Base-by-base conservation (phyloP, 2,329 filamentous ascomycete genomes). In the Trichoderma cornu-damae region DNA sequence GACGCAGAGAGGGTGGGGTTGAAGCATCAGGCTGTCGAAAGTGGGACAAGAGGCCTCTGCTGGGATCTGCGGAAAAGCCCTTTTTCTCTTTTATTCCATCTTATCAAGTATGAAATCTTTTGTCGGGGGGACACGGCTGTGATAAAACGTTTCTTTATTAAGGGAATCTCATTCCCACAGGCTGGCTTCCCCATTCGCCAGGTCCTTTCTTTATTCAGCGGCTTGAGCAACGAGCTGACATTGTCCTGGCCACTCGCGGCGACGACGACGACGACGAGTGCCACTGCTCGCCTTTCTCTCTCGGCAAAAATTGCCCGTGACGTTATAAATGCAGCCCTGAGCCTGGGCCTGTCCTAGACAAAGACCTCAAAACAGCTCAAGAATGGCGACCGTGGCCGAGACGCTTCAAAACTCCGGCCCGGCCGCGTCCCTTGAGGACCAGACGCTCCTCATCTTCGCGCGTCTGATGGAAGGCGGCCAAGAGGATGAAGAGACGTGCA, bases 401-500 rank as follows among this genome's bases (percentile, higher is more conserved):
- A 67, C 67, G 24, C 59, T 68, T 12, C 68, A 68, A 63, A 61
- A 60, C 48, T 64, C 68, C 35, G 63, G 62, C 34, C 66, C 68
- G 42, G 65, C 69, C 35, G 68, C 67, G 35, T 72, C 71, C 65
- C 48, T 82, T 73, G 73, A 81, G 64, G 86, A 89, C 67, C 77
- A 87, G 66, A 87, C 88, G 57, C 82, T 87, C 66, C 82, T 96
- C 58, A 85, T 93, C 64, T 84, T 96, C 63, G 92, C 92, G 22
- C 88, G 89, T 66, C 77, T 96, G 64, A 95, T 96, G 86, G 90
- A 95, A 69, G 90, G 90, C 43, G 91, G 90, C 53, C 84, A 92
- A 65, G 90, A 96, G 65, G 89, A 89, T 67, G 83, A 85, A 57
- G 85, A 89, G 63, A 87, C 83, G 11, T 85, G 81, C 64, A 72